Conservation (phyloP, 441 rosid genomes). For the Gossypium davidsonii region DNA sequence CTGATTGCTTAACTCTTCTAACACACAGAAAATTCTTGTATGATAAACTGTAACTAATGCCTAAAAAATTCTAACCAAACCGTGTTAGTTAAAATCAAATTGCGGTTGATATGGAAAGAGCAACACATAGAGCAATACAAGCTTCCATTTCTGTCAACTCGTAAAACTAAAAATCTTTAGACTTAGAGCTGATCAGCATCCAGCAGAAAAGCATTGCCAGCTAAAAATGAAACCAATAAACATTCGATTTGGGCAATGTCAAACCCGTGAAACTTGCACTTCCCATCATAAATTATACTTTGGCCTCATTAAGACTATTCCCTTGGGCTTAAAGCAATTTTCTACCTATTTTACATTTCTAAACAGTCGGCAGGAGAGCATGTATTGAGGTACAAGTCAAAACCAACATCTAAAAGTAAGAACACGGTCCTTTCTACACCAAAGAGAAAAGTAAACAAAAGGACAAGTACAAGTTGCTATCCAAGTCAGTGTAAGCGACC, state of each 20-base stretch:
- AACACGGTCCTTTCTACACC: background rate
- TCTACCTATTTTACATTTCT: background rate
- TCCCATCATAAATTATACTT: background rate
- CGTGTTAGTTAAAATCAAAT: background rate
- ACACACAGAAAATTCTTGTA: background rate
- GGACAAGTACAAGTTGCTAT: background rate
- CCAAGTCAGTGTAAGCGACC: background rate
- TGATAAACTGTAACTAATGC: background rate
- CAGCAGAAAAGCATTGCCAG: background rate
- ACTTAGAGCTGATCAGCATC: background rate
- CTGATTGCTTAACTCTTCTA: background rate
- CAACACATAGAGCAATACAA: background rate
- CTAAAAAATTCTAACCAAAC: constrained; percentile 1
- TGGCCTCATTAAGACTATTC: background rate
- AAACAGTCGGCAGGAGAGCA: background rate
- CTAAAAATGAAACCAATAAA: background rate
- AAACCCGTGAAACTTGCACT: background rate
- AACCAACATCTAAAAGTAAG: background rate
- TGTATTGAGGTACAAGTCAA: background rate
- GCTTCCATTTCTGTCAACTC: background rate
- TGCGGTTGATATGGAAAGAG: background rate
- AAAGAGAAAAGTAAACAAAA: background rate
- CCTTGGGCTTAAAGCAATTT: background rate
- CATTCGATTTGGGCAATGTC: background rate
- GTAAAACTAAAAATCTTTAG: background rate